A percentile compares a stretch with the other conserved stretches of the same genome.
phyloP scores from a whole-genome alignment of 75 land plant genomes.

The Pinus tabuliformis region DNA sequence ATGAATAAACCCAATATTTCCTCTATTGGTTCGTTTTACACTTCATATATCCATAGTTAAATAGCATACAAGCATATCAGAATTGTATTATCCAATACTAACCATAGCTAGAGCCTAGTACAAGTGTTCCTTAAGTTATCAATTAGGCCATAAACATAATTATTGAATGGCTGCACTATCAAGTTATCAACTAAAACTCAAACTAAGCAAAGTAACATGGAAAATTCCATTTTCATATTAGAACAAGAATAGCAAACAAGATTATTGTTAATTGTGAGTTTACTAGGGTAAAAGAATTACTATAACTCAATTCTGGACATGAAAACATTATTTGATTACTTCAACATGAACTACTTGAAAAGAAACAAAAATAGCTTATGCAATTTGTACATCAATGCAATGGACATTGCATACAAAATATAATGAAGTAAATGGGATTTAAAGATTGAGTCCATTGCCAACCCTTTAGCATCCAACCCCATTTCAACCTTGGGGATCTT shows the following conservation, averaged over 20 bases:
- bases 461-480: not conserved
- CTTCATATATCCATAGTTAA: not conserved
- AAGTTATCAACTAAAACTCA: not conserved
- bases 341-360: not conserved
- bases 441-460: not conserved
- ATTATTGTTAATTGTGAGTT: not conserved
- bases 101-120: not conserved
- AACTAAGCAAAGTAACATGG: not conserved
- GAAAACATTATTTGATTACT: no score
- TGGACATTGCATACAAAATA: no score
- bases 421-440: not conserved
- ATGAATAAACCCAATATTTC: not conserved
- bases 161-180: not conserved
- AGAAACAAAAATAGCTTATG: not conserved
- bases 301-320: no score
- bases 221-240: not conserved
- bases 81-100: not conserved
- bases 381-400: not conserved
- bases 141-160: not conserved
- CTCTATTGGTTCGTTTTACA: not conserved
- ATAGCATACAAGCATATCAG: not conserved
- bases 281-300: not conserved
- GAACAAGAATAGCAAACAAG: not conserved
- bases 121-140: not conserved
- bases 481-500: not conserved